Evolutionary conservation across 2,329 filamentous ascomycete species (phyloP), one percentile per base, ranked within the genome.

Genomic region (Fusarium cyanostomum): DNA sequence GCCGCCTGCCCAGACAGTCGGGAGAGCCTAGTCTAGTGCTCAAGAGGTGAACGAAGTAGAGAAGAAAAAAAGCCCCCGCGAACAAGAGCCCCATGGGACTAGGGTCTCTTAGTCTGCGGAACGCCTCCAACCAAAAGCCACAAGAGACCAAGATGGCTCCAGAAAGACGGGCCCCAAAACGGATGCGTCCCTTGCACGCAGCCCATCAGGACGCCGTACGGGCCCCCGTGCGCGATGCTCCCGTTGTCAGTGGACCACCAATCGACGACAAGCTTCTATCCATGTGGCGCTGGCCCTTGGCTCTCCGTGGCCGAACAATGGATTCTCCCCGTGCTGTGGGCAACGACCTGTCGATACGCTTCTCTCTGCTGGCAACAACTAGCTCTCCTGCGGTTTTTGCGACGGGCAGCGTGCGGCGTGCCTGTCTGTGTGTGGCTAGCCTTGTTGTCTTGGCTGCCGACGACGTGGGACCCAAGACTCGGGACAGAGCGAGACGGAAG

Each of bases 181-280:
- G 49, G 41, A 45, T 27, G 34, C 39, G 24, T 26, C 45, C 48
- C 45, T 56, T 34, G 28, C 30, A 38, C 38, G 41, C 67, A 72
- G 66, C 73, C 73, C 71, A 74, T 75, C 72, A 75, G 59, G 58
- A 61, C 38, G 62, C 62, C 60, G 59, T 56, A 42, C 69, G 31
- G 34, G 38, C 64, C 74, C 74, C 66, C 74, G 74, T 75, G 74
- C 71, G 56, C 62, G 51, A 61, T 68, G 59, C 66, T 67, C 54
- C 70, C 66, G 67, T 49, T 56, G 55, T 63, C 66, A 75, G 71
- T 75, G 72, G 72, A 72, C 69, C 71, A 66, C 69, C 68, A 71
- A 64, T 68, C 43, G 65, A 67, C 56, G 53, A 56, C 65, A 64
- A 67, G 67, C 67, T 66, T 66, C 54, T 43, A 55, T 57, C 70